A percentile compares a stretch with the other conserved stretches of the same genome.
Conservation (phyloP, 352 stramenopile species). For the Globisporangium uncinulatum region DNA sequence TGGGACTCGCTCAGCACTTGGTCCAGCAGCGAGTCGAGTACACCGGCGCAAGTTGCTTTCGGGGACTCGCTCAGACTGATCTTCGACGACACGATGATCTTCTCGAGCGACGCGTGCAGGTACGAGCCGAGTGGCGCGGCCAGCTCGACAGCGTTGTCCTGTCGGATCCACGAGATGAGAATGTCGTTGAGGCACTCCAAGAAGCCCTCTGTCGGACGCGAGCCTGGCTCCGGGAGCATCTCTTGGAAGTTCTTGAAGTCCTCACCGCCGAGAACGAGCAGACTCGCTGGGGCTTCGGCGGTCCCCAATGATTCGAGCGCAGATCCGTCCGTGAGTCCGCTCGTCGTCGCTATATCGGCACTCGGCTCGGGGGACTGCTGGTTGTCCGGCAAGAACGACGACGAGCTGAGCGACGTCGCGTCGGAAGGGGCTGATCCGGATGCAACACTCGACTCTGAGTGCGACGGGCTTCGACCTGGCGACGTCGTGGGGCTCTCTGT, state of each 20-base stretch:
- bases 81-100: conserved; percentile 70
- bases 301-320: conserved; percentile 18
- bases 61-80: conserved; percentile 57
- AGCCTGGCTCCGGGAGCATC: conserved; percentile 56
- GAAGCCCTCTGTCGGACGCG: conserved; percentile 60
- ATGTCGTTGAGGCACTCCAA: conserved; percentile 80
- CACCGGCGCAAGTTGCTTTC: conserved; percentile 52
- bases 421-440: conserved; percentile 53
- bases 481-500: conserved; percentile 50
- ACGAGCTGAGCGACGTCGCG: conserved; percentile 52
- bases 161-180: conserved; percentile 77
- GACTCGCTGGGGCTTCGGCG: conserved; percentile 37
- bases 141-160: conserved; percentile 68
- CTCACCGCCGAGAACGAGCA: conserved; percentile 59
- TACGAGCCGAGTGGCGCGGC: conserved; percentile 54
- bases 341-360: conserved; percentile 20
- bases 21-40: conserved; percentile 79
- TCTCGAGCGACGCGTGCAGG: conserved; percentile 56
- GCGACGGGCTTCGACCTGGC: conserved; percentile 51
- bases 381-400: conserved; percentile 76
- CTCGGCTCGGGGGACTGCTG: conserved; percentile 34
- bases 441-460: conserved; percentile 54
- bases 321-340: conserved; percentile 17
- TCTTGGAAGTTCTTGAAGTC: conserved; percentile 79
- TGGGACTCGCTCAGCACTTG: conserved; percentile 66